These are phyloP conservation scores for Aspergillus hancockii DNA, from an alignment of 495 filamentous ascomycete genomes.

Conservation along the genomic window DNA sequence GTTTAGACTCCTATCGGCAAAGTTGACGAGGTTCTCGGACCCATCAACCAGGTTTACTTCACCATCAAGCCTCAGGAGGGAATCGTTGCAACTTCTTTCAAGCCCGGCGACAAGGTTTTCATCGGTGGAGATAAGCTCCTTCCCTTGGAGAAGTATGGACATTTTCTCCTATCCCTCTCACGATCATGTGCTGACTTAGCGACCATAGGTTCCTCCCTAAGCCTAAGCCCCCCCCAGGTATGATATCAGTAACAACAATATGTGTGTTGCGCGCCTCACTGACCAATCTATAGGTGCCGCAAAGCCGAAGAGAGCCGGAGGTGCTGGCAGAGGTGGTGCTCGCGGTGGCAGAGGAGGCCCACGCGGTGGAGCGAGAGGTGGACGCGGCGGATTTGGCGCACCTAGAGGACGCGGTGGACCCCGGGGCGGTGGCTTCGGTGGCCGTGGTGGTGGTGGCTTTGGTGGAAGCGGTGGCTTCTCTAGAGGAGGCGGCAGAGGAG, in stretches of 20 bases:
- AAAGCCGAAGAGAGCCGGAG: constrained; percentile 61
- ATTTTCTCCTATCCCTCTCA: not conserved
- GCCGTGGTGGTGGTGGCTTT: constrained; percentile 39
- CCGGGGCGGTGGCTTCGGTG: constrained; percentile 41
- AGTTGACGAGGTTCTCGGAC: constrained; percentile 73
- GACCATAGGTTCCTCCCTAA: constrained; percentile 79
- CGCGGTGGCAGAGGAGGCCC: constrained; percentile 47
- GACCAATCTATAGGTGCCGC: constrained; percentile 41
- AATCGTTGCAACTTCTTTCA: constrained; percentile 93
- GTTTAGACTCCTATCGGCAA: constrained; percentile 58
- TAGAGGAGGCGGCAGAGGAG: constrained; percentile 32
- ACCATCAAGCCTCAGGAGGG: constrained; percentile 95
- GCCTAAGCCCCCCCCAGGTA: constrained; percentile 80
- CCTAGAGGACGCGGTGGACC: constrained; percentile 47
- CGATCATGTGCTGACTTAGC: constrained; percentile 7
- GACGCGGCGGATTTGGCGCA: constrained; percentile 41
- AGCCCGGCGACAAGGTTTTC: constrained; percentile 93
- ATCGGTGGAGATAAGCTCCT: constrained; percentile 93
- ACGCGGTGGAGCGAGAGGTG: constrained; percentile 27
- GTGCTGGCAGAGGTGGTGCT: constrained; percentile 52
- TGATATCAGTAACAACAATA: constrained; percentile 30
- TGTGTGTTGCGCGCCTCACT: constrained; percentile 20
- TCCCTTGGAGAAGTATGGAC: constrained; percentile 74
- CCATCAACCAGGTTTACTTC: constrained; percentile 96
- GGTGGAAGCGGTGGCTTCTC: constrained; percentile 26